Percentiles rank a stretch among this genome's conserved stretches.
phyloP scores from a whole-genome alignment of 768 basidiomycete genomes.

The Vishniacozyma victoriae region DNA sequence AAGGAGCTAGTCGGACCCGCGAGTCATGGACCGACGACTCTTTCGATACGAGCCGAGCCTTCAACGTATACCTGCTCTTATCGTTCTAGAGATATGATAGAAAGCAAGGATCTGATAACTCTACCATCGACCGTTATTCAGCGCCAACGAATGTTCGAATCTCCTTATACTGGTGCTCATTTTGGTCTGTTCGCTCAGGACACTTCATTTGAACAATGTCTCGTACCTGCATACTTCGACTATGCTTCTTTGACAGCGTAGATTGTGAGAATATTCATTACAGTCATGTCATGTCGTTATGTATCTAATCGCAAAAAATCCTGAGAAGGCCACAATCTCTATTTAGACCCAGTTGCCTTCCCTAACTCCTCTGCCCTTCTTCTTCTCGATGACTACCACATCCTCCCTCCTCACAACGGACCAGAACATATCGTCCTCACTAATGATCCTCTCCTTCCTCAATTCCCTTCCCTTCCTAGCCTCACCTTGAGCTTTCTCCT shows the following conservation, averaged over 20 bases:
- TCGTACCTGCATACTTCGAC: background rate
- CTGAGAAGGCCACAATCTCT: no score
- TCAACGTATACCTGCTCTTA: background rate
- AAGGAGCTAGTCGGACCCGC: no score
- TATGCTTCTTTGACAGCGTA: no score
- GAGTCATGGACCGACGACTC: no score
- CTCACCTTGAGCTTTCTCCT: background rate
- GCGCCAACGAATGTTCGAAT: no score
- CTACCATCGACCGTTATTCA: no score
- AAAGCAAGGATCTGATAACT: no score
- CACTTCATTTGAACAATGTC: background rate
- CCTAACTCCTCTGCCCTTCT: slow-evolving; percentile 18
- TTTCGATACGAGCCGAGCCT: background rate
- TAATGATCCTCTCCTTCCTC: slow-evolving; percentile 21
- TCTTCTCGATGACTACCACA: slow-evolving; percentile 3
- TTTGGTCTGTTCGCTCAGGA: background rate
- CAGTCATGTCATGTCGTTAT: no score
- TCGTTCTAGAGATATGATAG: no score
- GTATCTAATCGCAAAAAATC: no score
- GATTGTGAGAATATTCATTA: no score
- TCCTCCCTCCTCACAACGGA: background rate
- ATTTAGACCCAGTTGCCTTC: slow-evolving; percentile 30
- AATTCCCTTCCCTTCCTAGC: slow-evolving; percentile 4
- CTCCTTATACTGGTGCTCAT: background rate
- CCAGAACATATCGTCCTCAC: background rate